phyloP scores from a whole-genome alignment of 352 stramenopile species.

The Phytophthora megakarya region DNA sequence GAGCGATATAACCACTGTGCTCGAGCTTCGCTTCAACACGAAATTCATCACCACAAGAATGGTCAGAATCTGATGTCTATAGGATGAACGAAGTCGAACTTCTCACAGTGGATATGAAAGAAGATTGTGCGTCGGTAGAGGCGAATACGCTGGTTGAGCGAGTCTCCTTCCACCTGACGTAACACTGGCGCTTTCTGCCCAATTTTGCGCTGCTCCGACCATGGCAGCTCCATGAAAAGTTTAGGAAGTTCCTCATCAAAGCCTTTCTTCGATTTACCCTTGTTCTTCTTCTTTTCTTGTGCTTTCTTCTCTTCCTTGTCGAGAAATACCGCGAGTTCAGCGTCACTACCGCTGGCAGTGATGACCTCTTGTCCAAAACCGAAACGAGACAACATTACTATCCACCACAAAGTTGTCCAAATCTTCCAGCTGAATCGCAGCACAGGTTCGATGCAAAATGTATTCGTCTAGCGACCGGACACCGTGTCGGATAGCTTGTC shows the following conservation, averaged over 20 bases:
- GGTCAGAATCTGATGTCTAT: not conserved
- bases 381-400: slow-evolving; percentile 27
- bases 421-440: not conserved
- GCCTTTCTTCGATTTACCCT: slow-evolving; percentile 20
- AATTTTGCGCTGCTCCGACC: slow-evolving; percentile 60
- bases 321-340: slow-evolving; percentile 60
- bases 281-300: slow-evolving; percentile 40
- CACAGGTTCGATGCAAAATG: slow-evolving; percentile 29
- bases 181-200: slow-evolving; percentile 69
- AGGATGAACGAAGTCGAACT: not conserved
- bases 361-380: slow-evolving; percentile 13
- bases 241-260: slow-evolving; percentile 49
- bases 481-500: not conserved
- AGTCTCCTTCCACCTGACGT: slow-evolving; percentile 75
- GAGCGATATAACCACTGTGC: slow-evolving; percentile 64
- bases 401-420: not conserved
- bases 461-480: slow-evolving; percentile 23
- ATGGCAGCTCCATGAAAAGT: slow-evolving; percentile 78
- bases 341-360: slow-evolving; percentile 37
- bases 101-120: slow-evolving; percentile 78
- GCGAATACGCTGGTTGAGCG: slow-evolving; percentile 63
- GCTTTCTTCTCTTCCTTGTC: slow-evolving; percentile 48
- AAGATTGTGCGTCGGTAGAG: slow-evolving; percentile 74
- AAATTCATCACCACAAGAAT: not conserved
- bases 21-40: slow-evolving; percentile 62